Percentiles rank a stretch among this genome's conserved stretches.
phyloP scores from a whole-genome alignment of 768 basidiomycete genomes.

The Suillus lakei region DNA sequence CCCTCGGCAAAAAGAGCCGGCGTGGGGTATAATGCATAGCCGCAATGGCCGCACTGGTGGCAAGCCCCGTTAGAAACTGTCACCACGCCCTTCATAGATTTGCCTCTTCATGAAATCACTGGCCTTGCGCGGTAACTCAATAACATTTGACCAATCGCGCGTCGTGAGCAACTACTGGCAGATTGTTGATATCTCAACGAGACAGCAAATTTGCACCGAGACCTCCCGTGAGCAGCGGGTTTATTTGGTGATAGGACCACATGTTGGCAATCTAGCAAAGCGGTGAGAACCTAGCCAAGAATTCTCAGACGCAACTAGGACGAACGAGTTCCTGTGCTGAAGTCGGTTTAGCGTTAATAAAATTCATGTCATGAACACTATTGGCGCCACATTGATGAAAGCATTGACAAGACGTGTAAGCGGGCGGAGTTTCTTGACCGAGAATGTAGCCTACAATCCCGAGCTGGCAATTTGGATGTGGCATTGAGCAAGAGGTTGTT shows the following conservation, averaged over 20 bases:
- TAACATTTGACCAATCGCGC: neutral
- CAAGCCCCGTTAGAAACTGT: constrained; percentile 1
- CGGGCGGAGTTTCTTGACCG: no score
- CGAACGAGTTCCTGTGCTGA: constrained; percentile 4
- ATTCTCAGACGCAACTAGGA: constrained; percentile 15
- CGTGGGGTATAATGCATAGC: constrained; percentile 15
- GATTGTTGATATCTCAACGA: constrained; percentile 15
- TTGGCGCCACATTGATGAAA: constrained; percentile 1
- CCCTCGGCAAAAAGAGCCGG: constrained; percentile 10
- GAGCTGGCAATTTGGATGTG: neutral
- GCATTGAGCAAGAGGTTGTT: constrained; percentile 16
- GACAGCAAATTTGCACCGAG: constrained; percentile 9
- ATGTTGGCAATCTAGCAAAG: constrained; percentile 20
- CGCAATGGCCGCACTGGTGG: neutral
- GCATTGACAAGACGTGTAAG: neutral
- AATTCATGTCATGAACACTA: neutral
- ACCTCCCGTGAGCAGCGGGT: constrained; percentile 4
- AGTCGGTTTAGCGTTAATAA: constrained; percentile 1
- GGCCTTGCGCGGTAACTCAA: neutral
- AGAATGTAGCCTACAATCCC: neutral
- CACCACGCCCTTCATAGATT: neutral
- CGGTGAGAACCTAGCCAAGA: neutral
- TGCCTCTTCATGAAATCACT: neutral
- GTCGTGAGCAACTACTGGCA: constrained; percentile 8
- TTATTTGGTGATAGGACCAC: constrained; percentile 11